Evolutionary conservation across 768 basidiomycete genomes (phyloP), one percentile per base, ranked within the genome.

Genomic region (Mycena maculata): DNA sequence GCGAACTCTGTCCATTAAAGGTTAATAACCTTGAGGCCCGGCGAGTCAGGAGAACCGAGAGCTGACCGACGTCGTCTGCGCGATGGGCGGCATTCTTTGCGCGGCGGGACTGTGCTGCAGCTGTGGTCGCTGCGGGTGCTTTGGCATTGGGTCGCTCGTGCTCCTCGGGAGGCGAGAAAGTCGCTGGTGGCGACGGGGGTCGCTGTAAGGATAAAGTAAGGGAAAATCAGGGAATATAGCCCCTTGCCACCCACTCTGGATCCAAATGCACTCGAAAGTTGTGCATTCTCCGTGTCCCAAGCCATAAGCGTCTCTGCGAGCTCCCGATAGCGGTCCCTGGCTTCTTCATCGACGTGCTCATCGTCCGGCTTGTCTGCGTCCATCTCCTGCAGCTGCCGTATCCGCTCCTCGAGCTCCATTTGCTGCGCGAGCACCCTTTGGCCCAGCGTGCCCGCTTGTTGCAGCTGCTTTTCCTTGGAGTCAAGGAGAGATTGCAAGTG

Each of bases 351-450:
- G 67, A 90, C 81, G 65, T 87, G 87, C 41, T 88, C 87, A 65
- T 88, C 88, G 67, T 88, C 90, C 4, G 80, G 82, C 69, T 87
- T 89, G 65, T 90, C 90, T 22, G 80, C 85, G 58, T 90, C 90
- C 18, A 87, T 76, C 38, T 92, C 91, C 72, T 94, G 91, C 57
- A 97, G 84, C 74, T 92, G 91, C 47, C 88, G 84, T 65, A 98
- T 94, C 56, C 94, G 88, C 75, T 92, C 90, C 79, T 98, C 94
- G 68, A 98, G 88, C 76, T 97, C 94, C 81, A 94, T 91, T 80
- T 95, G 95, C 83, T 99, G 97, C 22, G 89, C 87, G 67, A 98
- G 90, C 73, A 99, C 89, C 77, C 94, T 92, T 80, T 98, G 95
- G 56, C 97, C 96, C 76, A 99, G 89, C 60, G 90, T 92, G 39